Conservation (phyloP, 768 basidiomycete species). For the Jaapia argillacea region DNA sequence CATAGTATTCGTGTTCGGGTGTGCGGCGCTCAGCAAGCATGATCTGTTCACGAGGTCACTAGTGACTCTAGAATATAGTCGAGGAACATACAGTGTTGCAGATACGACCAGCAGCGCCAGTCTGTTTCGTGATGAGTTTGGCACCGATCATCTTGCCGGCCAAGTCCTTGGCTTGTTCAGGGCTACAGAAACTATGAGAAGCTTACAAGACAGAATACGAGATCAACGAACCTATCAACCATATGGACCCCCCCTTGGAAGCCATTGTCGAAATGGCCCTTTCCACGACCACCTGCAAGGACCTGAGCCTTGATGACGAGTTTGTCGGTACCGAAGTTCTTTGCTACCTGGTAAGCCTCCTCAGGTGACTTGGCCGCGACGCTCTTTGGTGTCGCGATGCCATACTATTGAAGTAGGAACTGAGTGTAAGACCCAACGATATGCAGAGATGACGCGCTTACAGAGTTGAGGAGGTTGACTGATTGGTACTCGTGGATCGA, state of each 20-base stretch:
- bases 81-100: slow-evolving; percentile 71
- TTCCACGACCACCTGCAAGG: slow-evolving; percentile 95
- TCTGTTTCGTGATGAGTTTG: slow-evolving; percentile 97
- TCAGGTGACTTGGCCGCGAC: slow-evolving; percentile 77
- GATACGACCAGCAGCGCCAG: slow-evolving; percentile 81
- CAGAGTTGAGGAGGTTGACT: slow-evolving; percentile 88
- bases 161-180: slow-evolving; percentile 79
- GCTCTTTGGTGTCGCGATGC: slow-evolving; percentile 90
- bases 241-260: slow-evolving; percentile 97
- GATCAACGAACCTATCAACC: slow-evolving; percentile 59
- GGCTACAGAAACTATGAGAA: slow-evolving; percentile 30
- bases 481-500: slow-evolving; percentile 99
- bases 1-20: slow-evolving; percentile 95
- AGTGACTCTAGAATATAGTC: not conserved
- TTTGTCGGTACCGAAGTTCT: slow-evolving; percentile 69
- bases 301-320: slow-evolving; percentile 99
- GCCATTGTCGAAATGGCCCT: slow-evolving; percentile 93
- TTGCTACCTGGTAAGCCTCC: slow-evolving; percentile 85
- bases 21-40: slow-evolving; percentile 96
- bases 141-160: slow-evolving; percentile 92
- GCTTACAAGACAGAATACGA: not conserved
- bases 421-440: not conserved
- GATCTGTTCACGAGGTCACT: slow-evolving; percentile 40
- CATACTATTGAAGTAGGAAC: slow-evolving; percentile 54
- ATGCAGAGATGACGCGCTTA: slow-evolving; percentile 24